Percentiles rank a stretch among this genome's conserved stretches.
Conservation (phyloP, 345 rosid species). For the Citrus cavaleriei region DNA sequence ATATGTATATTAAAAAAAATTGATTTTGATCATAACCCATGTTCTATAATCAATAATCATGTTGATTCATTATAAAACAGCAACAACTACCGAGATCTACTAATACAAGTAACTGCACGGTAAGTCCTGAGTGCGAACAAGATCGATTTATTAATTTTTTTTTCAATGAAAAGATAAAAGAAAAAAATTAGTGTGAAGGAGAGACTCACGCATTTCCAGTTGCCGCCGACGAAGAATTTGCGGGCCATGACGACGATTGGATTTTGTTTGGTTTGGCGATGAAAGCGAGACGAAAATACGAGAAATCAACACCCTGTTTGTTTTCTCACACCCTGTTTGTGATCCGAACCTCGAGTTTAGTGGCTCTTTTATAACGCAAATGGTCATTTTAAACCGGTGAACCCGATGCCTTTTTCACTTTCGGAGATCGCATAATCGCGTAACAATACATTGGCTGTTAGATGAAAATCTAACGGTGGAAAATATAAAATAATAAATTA, state of each 20-base stretch:
- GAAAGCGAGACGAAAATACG: conserved; percentile 10
- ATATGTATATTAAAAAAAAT: not conserved
- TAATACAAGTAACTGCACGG: not conserved
- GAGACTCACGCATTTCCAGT: conserved; percentile 76
- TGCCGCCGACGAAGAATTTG: conserved; percentile 75
- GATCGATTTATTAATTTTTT: not conserved
- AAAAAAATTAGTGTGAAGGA: not conserved
- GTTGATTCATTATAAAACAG: not conserved
- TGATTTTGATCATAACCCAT: not conserved
- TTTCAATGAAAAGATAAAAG: not conserved
- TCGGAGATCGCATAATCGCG: not conserved
- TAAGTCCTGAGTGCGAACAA: too few species aligned
- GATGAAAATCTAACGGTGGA: too few species aligned
- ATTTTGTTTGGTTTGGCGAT: conserved; percentile 1
- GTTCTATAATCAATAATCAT: not conserved
- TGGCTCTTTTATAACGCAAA: not conserved
- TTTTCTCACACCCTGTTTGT: not conserved
- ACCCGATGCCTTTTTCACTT: too few species aligned
- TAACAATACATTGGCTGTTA: too few species aligned
- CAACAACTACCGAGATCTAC: not conserved
- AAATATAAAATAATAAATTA: too few species aligned
- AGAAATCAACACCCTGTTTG: not conserved
- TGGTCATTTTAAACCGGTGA: not conserved
- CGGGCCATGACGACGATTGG: conserved; percentile 37
- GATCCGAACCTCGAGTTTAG: not conserved